A percentile compares a stretch with the other conserved stretches of the same genome.
Evolutionary conservation across 257 asterid species (phyloP).

Genomic region (Solanum gracilifrons): DNA sequence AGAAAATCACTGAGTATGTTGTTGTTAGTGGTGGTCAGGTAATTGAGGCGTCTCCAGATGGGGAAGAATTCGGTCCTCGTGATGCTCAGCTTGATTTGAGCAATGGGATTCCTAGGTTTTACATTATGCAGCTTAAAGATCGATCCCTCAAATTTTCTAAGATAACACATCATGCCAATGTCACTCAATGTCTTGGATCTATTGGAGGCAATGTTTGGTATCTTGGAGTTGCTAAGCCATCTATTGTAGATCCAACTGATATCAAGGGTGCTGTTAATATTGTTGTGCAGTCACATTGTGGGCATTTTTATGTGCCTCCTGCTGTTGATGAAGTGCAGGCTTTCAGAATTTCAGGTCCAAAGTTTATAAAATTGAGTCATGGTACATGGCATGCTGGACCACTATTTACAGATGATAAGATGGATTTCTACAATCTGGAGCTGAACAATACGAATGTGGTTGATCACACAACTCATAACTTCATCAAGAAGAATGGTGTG

Average conservation of each 20-base stretch:
- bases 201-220: conserved; percentile 81
- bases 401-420: conserved; percentile 36
- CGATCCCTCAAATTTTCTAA: conserved; percentile 49
- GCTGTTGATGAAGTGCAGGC: conserved; percentile 52
- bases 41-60: conserved; percentile 53
- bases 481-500: conserved; percentile 29
- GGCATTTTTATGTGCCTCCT: conserved; percentile 68
- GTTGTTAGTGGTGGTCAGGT: conserved; percentile 50
- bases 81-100: conserved; percentile 87
- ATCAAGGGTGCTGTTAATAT: conserved; percentile 9
- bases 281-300: conserved; percentile 39
- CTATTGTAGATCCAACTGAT: conserved; percentile 30
- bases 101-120: conserved; percentile 77
- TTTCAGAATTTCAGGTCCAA: conserved; percentile 73
- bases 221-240: conserved; percentile 84
- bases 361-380: conserved; percentile 57
- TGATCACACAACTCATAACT: conserved; percentile 66
- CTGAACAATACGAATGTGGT: conserved; percentile 82
- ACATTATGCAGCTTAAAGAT: conserved; percentile 66
- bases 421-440: conserved; percentile 90
- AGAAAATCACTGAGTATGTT: neutral
- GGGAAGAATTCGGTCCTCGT: conserved; percentile 59
- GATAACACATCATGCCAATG: conserved; percentile 82
- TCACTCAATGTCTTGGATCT: conserved; percentile 89
- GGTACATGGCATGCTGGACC: conserved; percentile 99